Conservation (phyloP, 768 basidiomycete genomes). For the Phlebiopsis flavidoalba region DNA sequence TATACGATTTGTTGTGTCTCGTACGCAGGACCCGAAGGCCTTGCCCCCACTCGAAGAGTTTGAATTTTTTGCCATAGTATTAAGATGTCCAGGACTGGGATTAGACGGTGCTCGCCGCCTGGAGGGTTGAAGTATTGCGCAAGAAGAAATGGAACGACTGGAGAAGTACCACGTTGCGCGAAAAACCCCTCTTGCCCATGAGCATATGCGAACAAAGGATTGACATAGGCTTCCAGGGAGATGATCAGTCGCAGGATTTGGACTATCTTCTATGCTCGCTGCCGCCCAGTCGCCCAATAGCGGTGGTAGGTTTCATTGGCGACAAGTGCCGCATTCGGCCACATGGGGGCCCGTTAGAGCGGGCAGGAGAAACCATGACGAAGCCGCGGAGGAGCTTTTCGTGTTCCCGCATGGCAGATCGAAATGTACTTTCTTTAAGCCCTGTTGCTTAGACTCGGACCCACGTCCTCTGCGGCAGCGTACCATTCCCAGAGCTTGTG, state of each 20-base stretch:
- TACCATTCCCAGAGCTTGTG: slow-evolving; percentile 34
- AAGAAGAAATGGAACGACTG: slow-evolving; percentile 37
- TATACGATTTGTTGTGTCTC: not conserved
- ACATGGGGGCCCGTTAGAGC: not conserved
- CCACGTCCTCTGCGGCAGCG: not conserved
- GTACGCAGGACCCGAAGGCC: not conserved
- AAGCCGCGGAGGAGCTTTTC: not conserved
- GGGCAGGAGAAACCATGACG: not conserved
- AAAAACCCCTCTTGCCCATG: slow-evolving; percentile 31
- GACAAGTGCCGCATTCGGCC: not conserved
- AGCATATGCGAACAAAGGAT: slow-evolving; percentile 44
- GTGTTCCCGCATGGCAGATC: not conserved
- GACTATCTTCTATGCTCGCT: not conserved
- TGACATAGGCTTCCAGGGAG: no score
- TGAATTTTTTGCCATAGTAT: not conserved
- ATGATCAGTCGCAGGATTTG: not conserved
- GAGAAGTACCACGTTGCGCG: slow-evolving; percentile 40
- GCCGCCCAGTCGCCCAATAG: not conserved
- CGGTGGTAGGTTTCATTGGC: not conserved
- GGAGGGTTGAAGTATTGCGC: slow-evolving; percentile 16
- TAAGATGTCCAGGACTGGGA: not conserved
- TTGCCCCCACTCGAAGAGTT: slow-evolving; percentile 12
- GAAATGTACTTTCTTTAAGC: not conserved
- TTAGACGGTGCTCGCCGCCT: not conserved
- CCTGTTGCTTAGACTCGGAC: not conserved